Evolutionary conservation across 2,329 filamentous ascomycete species (phyloP).

Genomic region (Aspergillus candidus): DNA sequence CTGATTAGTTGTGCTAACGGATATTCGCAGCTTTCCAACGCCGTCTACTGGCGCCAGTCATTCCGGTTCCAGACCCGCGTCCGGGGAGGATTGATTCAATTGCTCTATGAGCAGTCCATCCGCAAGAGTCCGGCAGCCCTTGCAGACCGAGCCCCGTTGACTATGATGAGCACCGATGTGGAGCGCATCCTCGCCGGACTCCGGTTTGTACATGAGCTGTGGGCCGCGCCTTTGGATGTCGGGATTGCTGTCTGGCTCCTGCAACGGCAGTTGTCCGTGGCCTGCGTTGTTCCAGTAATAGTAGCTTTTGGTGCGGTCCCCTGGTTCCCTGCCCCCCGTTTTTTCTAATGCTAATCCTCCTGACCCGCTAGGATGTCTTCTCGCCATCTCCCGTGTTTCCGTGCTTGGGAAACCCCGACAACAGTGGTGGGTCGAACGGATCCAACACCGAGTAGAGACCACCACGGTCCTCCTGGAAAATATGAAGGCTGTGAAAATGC

Average conservation of each 20-base stretch:
- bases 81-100: conserved; percentile 9
- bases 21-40: conserved; percentile 14
- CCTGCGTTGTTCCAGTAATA: conserved; percentile 17
- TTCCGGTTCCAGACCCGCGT: conserved; percentile 7
- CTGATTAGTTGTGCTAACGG: too few relatives aligned
- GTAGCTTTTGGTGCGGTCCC: conserved; percentile 10
- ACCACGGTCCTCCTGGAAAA: too few relatives aligned
- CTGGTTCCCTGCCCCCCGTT: not conserved
- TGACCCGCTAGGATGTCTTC: too few relatives aligned
- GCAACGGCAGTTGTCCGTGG: conserved; percentile 17
- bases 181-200: conserved; percentile 22
- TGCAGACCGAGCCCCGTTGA: conserved; percentile 20
- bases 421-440: too few relatives aligned
- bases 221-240: conserved; percentile 14
- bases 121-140: conserved; percentile 9
- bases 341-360: not conserved
- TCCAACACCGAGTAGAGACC: too few relatives aligned
- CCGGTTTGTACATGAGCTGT: conserved; percentile 23
- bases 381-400: too few relatives aligned
- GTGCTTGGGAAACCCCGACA: too few relatives aligned
- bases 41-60: conserved; percentile 23
- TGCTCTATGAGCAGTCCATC: conserved; percentile 29
- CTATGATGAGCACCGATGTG: conserved; percentile 31
- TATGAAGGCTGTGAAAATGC: too few relatives aligned
- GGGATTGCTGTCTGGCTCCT: conserved; percentile 14